Evolutionary conservation across 2,329 filamentous ascomycete genomes (phyloP), one percentile per base, ranked within the genome.

Genomic region (Exserohilum rostratum): DNA sequence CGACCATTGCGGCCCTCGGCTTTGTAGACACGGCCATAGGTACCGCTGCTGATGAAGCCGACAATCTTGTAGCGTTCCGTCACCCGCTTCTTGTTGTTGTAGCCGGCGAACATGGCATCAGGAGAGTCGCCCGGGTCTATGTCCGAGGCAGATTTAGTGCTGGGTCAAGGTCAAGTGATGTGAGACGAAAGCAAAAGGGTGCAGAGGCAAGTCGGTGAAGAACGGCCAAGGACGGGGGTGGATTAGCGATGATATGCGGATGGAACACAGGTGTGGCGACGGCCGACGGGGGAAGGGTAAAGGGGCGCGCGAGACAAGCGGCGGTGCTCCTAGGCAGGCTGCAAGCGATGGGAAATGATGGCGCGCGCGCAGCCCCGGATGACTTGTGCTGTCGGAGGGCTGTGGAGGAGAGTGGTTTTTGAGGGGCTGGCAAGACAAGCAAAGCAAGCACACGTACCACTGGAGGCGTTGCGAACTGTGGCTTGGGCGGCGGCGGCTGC

Each of bases 1-100:
- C 87, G 80, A 66, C 87, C 85, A 79, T 89, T 84, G 61, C 88
- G 87, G 66, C 90, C 87, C 38, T 91, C 82, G 15, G 95, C 95
- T 74, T 99, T 99, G 85, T 98, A 99, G 6, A 99, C 95, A 29
- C 95, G 89, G 31, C 95, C 95, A 84, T 99, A 99, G 13, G 95
- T 99, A 42, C 95, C 95, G 66, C 91, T 96, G 73, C 91, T 96
- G 68, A 99, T 99, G 81, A 99, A 99, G 38, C 95, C 95, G 52
- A 99, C 89, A 67, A 99, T 95, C 67, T 95, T 92, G 78, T 98
- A 99, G 64, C 90, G 89, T 76, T 98, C 93, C 56, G 89, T 89
- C 53, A 98, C 91, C 59, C 91, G 88, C 60, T 95, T 90, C 77
- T 96, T 96, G 73, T 80, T 85, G 45, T 80, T 82, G 67, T 87